Evolutionary conservation across 768 basidiomycete species (phyloP).

Genomic region (Phaeotremella skinneri): DNA sequence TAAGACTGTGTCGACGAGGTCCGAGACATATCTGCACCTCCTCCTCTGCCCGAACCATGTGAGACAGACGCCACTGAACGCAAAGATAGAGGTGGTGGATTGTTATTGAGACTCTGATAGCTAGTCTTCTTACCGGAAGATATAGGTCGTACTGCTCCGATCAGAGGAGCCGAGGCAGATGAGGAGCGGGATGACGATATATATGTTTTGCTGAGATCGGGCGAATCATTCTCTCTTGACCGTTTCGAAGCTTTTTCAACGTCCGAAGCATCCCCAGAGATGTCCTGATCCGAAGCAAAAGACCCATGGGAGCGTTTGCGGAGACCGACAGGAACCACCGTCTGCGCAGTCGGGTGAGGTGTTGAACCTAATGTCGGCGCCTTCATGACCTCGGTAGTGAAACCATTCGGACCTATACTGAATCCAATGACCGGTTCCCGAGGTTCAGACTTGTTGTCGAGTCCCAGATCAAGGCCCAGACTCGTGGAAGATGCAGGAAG

Average conservation of each 20-base stretch:
- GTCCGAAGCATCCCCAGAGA: conserved; percentile 17
- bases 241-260: conserved; percentile 3
- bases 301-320: conserved; percentile 9
- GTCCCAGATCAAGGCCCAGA: not conserved
- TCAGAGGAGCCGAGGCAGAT: not conserved
- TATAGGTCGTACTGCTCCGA: not conserved
- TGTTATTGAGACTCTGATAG: not conserved
- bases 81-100: not conserved
- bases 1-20: not conserved
- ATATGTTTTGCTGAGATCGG: not conserved
- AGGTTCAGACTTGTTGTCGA: not conserved
- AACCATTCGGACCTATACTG: conserved; percentile 21
- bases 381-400: conserved; percentile 13
- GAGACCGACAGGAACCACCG: conserved; percentile 5
- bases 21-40: not conserved
- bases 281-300: not conserved
- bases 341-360: conserved; percentile 5
- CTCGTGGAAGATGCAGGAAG: not conserved
- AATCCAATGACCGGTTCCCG: conserved; percentile 14
- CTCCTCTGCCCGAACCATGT: not conserved
- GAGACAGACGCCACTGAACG: not conserved
- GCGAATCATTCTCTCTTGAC: not conserved
- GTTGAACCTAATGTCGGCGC: not conserved
- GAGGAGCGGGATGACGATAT: not conserved
- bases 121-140: not conserved